Conservation (phyloP, 352 stramenopile species). For the Pythium apleroticum region DNA sequence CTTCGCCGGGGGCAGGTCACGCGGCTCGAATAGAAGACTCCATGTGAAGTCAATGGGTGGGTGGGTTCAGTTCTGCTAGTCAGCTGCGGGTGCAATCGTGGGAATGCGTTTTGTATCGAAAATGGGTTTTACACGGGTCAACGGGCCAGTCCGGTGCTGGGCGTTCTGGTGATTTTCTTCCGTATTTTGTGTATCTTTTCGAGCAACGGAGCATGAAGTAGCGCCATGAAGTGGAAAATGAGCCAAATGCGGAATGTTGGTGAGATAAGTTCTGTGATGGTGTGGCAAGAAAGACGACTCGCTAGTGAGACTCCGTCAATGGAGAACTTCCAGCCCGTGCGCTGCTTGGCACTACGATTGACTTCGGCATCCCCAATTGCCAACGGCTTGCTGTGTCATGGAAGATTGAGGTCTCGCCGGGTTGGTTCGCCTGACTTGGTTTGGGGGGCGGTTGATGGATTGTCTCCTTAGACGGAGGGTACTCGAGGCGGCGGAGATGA, state of each 20-base stretch:
- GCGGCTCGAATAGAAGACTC: background rate
- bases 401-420: too few species aligned
- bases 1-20: constrained; percentile 4
- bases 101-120: background rate
- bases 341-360: too few species aligned
- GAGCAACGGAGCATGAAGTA: constrained; percentile 3
- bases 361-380: too few species aligned
- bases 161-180: constrained; percentile 9
- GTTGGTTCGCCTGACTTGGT: too few species aligned
- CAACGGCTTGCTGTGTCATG: too few species aligned
- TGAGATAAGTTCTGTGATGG: background rate
- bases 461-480: too few species aligned
- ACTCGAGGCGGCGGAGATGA: too few species aligned
- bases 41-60: background rate
- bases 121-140: background rate
- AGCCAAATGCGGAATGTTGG: background rate
- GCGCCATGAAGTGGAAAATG: constrained; percentile 3
- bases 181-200: constrained; percentile 16
- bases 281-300: background rate
- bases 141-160: background rate
- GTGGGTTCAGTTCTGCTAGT: background rate
- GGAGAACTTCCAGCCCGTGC: too few species aligned
- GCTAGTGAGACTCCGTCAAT: too few species aligned
- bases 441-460: too few species aligned
- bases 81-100: too few species aligned